A percentile compares a stretch with the other conserved stretches of the same genome.
These are phyloP conservation scores for Penicillium cosmopolitanum DNA, from an alignment of 495 filamentous ascomycete genomes.

Conservation along the genomic window DNA sequence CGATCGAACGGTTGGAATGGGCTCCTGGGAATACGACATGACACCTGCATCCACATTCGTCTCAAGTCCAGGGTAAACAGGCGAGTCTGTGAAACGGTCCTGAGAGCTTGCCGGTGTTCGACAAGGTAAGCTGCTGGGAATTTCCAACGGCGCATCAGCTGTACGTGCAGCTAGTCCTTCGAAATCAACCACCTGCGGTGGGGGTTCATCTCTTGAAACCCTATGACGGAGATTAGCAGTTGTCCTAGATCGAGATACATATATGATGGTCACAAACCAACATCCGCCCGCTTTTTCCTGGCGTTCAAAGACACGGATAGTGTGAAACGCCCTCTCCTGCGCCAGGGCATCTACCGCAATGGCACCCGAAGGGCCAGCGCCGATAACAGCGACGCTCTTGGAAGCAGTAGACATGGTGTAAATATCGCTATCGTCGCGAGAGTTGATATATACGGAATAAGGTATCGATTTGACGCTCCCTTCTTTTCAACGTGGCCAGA, in stretches of 20 bases:
- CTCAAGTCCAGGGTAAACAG: conserved; percentile 42
- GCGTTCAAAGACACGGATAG: conserved; percentile 62
- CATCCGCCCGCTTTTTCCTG: conserved; percentile 60
- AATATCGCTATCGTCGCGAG: too few species aligned
- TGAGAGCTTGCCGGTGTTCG: conserved; percentile 42
- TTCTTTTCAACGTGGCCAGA: not conserved
- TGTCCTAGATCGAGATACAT: not conserved
- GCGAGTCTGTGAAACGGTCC: conserved; percentile 53
- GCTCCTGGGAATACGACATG: conserved; percentile 47
- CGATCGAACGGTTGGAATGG: conserved; percentile 38
- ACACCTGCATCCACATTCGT: conserved; percentile 45
- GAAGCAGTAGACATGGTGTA: conserved; percentile 19
- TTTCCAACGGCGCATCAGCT: conserved; percentile 51
- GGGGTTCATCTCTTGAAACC: conserved; percentile 45
- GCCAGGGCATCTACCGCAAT: conserved; percentile 61
- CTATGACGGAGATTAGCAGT: conserved; percentile 23
- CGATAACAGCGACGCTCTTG: conserved; percentile 61
- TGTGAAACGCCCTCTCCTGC: conserved; percentile 58
- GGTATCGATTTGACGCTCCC: not conserved
- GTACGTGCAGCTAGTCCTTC: conserved; percentile 45
- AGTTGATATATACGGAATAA: not conserved
- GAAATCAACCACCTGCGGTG: conserved; percentile 39
- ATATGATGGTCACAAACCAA: conserved; percentile 46
- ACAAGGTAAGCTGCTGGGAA: conserved; percentile 51
- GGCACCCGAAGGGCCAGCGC: conserved; percentile 60